Percentiles rank a stretch among this genome's conserved stretches.
Conservation (phyloP, 2,329 filamentous ascomycete genomes). For the Phialocephala sp. region DNA sequence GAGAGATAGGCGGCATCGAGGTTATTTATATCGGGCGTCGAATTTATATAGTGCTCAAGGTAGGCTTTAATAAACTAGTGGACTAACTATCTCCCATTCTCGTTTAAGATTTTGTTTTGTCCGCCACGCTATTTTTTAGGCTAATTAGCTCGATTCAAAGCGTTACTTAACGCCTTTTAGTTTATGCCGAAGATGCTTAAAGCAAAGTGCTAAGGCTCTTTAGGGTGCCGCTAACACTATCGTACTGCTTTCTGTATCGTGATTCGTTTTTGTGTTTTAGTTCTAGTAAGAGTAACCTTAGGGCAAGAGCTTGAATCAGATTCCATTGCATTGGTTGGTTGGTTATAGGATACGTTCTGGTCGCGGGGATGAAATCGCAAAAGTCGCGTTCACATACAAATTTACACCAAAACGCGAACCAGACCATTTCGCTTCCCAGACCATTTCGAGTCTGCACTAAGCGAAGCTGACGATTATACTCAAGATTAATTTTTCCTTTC, state of each 20-base stretch:
- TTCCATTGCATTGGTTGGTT: no score
- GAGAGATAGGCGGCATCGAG: no score
- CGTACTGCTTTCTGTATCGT: background rate
- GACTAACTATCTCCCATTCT: background rate
- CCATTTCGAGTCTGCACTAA: background rate
- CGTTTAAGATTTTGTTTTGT: background rate
- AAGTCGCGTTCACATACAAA: no score
- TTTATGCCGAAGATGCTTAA: background rate
- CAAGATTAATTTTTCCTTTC: no score
- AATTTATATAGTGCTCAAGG: background rate
- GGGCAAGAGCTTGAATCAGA: no score
- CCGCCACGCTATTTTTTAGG: background rate
- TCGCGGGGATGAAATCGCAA: no score
- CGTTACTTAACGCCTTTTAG: no score
- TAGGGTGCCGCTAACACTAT: background rate
- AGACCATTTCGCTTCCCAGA: background rate
- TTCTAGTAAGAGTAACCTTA: background rate
- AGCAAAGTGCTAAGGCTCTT: background rate
- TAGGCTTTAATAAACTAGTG: background rate
- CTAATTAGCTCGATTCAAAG: background rate
- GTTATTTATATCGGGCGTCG: background rate
- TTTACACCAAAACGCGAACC: background rate
- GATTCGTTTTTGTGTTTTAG: background rate
- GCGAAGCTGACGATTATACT: slow-evolving; percentile 1
- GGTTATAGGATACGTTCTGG: no score